These are phyloP conservation scores for Ophiocytium majus DNA, from an alignment of 352 stramenopile genomes.

Conservation along the genomic window DNA sequence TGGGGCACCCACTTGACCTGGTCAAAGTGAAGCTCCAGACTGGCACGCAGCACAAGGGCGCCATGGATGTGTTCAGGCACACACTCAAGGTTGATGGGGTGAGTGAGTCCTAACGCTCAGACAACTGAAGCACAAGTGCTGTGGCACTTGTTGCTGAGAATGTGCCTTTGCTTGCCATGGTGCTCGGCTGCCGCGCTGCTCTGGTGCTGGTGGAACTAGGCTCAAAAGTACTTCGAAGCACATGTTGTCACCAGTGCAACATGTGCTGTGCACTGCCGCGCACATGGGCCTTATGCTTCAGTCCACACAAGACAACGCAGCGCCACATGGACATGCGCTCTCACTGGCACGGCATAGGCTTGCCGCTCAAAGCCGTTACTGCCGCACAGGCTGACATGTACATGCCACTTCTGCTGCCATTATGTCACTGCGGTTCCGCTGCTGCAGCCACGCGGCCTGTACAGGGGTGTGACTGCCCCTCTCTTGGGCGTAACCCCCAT, in stretches of 20 bases:
- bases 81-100: slow-evolving; percentile 87
- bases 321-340: not conserved
- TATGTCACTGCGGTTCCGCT: too few relatives aligned
- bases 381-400: not conserved
- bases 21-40: slow-evolving; percentile 92
- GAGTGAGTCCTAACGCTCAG: too few relatives aligned
- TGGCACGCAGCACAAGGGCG: slow-evolving; percentile 75
- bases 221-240: too few relatives aligned
- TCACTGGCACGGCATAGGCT: not conserved
- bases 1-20: slow-evolving; percentile 88
- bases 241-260: too few relatives aligned
- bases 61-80: slow-evolving; percentile 82
- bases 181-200: too few relatives aligned
- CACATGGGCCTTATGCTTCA: too few relatives aligned
- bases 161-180: not conserved
- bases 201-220: too few relatives aligned
- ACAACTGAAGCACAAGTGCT: not conserved
- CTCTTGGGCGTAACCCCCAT: slow-evolving; percentile 90
- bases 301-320: too few relatives aligned
- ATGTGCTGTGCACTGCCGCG: too few relatives aligned
- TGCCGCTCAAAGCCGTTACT: not conserved
- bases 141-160: not conserved
- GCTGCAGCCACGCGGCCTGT: slow-evolving; percentile 71
- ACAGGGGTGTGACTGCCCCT: slow-evolving; percentile 89
- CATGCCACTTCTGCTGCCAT: too few relatives aligned